Percentiles rank a stretch among this genome's conserved stretches.
Evolutionary conservation across 176 grass and related monocot genomes (phyloP).

Genomic region (Avena insularis): DNA sequence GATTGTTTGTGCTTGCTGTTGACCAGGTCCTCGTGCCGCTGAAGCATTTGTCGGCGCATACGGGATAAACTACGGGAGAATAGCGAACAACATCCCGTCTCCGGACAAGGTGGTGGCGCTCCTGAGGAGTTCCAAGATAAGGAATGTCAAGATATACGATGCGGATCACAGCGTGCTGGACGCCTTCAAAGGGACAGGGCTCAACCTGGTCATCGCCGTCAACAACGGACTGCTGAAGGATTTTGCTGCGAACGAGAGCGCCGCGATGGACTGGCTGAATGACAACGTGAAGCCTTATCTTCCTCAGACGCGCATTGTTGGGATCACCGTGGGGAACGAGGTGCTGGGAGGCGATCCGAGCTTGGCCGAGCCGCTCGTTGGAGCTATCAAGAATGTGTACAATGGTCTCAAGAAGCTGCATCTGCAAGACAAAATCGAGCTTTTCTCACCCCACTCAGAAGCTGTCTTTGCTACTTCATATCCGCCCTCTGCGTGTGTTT

Average conservation of each 20-base stretch:
- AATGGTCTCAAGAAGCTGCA: constrained; percentile 69
- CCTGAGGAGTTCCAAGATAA: constrained; percentile 78
- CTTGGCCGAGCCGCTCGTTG: constrained; percentile 69
- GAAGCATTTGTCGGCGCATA: constrained; percentile 76
- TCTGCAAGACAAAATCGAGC: constrained; percentile 64
- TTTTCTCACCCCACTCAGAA: constrained; percentile 84
- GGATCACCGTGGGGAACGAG: constrained; percentile 94
- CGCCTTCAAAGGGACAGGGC: constrained; percentile 84
- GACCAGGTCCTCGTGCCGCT: constrained; percentile 48
- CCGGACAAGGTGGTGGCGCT: constrained; percentile 85
- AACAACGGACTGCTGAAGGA: constrained; percentile 67
- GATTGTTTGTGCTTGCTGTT: constrained; percentile 42
- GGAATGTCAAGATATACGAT: constrained; percentile 97
- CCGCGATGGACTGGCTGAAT: constrained; percentile 82
- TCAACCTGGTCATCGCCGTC: constrained; percentile 77
- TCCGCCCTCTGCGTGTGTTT: constrained; percentile 86
- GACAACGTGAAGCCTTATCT: constrained; percentile 88
- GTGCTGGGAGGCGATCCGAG: constrained; percentile 83
- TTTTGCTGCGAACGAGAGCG: constrained; percentile 70
- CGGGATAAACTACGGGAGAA: constrained; percentile 92
- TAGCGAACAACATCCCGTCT: constrained; percentile 85
- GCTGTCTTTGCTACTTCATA: constrained; percentile 88
- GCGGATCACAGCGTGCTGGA: constrained; percentile 74
- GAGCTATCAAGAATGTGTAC: constrained; percentile 85
- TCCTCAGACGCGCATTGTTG: constrained; percentile 64